These are phyloP conservation scores for Botrytis squamosa DNA, from an alignment of 2,329 filamentous ascomycete genomes.

Conservation along the genomic window DNA sequence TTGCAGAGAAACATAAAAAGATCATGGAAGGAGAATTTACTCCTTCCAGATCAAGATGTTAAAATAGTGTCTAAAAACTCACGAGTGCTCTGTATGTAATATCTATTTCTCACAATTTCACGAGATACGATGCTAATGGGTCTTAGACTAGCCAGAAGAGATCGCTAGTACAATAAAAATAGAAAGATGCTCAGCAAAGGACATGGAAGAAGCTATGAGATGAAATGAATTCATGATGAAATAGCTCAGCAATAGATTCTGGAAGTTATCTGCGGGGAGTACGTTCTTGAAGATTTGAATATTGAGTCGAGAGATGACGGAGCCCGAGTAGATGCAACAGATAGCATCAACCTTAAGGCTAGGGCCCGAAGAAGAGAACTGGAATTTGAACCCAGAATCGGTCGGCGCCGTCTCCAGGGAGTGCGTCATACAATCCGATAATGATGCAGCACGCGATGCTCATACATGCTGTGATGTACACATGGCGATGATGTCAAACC, in stretches of 20 bases:
- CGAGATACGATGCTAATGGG: accelerated
- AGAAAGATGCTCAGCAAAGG: neutral
- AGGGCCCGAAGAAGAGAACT: neutral
- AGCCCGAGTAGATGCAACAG: neutral
- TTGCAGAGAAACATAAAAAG: no score
- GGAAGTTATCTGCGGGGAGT: accelerated
- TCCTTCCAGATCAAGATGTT: neutral
- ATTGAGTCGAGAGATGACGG: accelerated
- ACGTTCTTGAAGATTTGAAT: no score
- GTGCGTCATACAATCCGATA: no score
- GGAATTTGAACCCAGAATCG: neutral
- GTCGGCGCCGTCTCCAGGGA: no score
- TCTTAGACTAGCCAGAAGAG: neutral
- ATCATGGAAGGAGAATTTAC: no score
- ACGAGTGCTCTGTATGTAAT: no score
- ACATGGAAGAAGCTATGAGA: neutral
- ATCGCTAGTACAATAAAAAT: neutral
- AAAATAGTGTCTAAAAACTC: neutral
- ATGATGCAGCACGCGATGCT: no score
- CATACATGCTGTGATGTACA: no score
- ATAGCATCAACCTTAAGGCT: neutral
- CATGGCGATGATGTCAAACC: no score
- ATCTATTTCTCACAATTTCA: neutral
- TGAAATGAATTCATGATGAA: neutral
- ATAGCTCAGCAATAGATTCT: neutral